Base-by-base conservation (phyloP, 2,329 filamentous ascomycete species). In the Pseudogymnoascus sp. region DNA sequence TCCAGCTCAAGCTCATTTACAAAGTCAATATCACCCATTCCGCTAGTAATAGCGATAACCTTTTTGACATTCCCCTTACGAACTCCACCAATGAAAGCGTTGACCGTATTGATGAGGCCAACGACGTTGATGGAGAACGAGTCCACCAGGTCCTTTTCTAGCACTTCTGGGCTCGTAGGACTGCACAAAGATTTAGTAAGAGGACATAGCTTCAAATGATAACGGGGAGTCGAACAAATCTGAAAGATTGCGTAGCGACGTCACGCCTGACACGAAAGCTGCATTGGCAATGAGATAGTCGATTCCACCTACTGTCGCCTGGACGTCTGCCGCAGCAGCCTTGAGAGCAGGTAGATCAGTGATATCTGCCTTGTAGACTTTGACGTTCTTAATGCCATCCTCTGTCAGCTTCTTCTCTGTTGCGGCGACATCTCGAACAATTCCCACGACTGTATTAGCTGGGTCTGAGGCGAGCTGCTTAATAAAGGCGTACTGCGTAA, bases 11-110 rank as follows among this genome's bases (percentile, higher is more conserved):
- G 68, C 0, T 77, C 60, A 14, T 71, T 73, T 61, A 73, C 74
- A 1, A 80, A 60, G 2, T 79, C 75, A 0, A 73, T 15, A 60
- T 84, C 81, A 0, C 75, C 78, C 57, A 75, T 63, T 15, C 79
- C 81, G 0, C 68, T 76, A 6, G 77, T 75, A 8, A 85, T 74
- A 11, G 74, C 65, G 37, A 82, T 75, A 11, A 82, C 72, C 66
- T 84, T 85, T 68, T 84, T 85, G 14, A 62, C 66, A 1, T 71
- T 65, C 4, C 82, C 77, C 50, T 79, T 77, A 1, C 74, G 70
- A 36, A 86, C 70, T 0, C 84, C 73, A 0, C 82, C 81, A 1
- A 80, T 47, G 66, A 81, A 82, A 1, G 77, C 64, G 64, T 79
- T 79, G 69, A 80, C 76, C 0, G 82, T 73, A 62, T 84, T 75